These are phyloP conservation scores for Fragaria iinumae DNA, from an alignment of 306 rosid species.

Conservation along the genomic window DNA sequence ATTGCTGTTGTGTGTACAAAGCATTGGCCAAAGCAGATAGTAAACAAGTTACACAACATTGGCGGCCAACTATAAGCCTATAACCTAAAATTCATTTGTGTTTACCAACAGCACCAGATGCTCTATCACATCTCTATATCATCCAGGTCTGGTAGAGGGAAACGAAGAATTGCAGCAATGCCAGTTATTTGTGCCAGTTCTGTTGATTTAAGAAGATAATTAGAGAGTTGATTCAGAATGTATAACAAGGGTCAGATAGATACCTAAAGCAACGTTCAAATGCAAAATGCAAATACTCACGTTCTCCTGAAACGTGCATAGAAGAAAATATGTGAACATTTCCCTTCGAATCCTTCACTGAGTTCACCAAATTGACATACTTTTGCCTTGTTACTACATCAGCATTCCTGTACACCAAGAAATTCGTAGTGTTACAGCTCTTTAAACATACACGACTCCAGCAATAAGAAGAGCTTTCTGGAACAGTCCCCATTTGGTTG, in stretches of 20 bases:
- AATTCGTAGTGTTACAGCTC: background rate
- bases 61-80: background rate
- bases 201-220: slow-evolving; percentile 36
- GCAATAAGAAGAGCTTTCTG: background rate
- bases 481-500: slow-evolving; percentile 1
- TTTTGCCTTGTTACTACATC: slow-evolving; percentile 58
- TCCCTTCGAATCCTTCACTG: slow-evolving; percentile 87
- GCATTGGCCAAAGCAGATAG: background rate
- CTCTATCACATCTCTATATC: slow-evolving; percentile 76
- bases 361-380: slow-evolving; percentile 74
- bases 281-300: slow-evolving; percentile 46
- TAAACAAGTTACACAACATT: background rate
- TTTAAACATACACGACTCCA: background rate
- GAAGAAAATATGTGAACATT: slow-evolving; percentile 86
- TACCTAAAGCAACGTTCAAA: background rate
- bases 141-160: slow-evolving; percentile 94
- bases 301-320: slow-evolving; percentile 96
- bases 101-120: background rate
- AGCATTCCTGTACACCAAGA: slow-evolving; percentile 60
- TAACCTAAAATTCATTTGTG: background rate
- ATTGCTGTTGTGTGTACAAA: background rate
- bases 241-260: background rate
- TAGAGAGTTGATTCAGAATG: background rate
- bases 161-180: slow-evolving; percentile 92
- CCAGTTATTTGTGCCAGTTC: slow-evolving; percentile 71